Evolutionary conservation across 495 filamentous ascomycete species (phyloP).

Genomic region (Talaromyces thailandensis): DNA sequence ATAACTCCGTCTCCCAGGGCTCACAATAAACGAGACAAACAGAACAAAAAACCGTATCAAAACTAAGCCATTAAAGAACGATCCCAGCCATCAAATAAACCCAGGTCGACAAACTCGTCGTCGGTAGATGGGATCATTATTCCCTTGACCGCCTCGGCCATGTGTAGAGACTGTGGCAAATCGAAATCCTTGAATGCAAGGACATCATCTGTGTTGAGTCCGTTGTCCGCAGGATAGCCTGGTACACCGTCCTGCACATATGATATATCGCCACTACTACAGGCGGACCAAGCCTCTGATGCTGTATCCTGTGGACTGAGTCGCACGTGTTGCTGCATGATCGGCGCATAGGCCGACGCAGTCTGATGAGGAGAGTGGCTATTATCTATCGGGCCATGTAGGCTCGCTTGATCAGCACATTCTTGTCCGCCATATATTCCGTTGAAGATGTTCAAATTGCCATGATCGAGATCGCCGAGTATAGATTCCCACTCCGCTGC

Average conservation of each 20-base stretch:
- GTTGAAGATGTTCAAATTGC: constrained; percentile 72
- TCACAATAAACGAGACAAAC: neutral
- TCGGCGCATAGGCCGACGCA: neutral
- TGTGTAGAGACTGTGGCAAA: constrained; percentile 13
- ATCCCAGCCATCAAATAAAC: constrained; percentile 26
- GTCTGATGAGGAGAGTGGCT: neutral
- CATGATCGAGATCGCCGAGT: constrained; percentile 66
- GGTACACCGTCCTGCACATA: constrained; percentile 39
- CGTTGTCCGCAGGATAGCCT: constrained; percentile 70
- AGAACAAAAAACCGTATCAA: neutral
- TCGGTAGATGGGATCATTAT: constrained; percentile 37
- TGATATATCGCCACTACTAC: constrained; percentile 27
- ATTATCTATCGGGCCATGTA: constrained; percentile 18
- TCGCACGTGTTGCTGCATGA: neutral
- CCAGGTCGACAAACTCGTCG: constrained; percentile 25
- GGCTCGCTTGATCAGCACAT: constrained; percentile 36
- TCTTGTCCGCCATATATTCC: constrained; percentile 70
- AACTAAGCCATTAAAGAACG: constrained; percentile 28
- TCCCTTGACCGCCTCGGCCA: constrained; percentile 33
- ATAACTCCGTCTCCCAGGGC: neutral
- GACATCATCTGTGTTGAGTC: constrained; percentile 43
- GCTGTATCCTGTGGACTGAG: constrained; percentile 21
- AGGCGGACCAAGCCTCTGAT: constrained; percentile 32
- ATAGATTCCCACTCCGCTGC: constrained; percentile 73
- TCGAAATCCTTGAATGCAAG: constrained; percentile 4